Base-by-base conservation (phyloP, 2,329 filamentous ascomycete genomes). In the Remersonia thermophila region DNA sequence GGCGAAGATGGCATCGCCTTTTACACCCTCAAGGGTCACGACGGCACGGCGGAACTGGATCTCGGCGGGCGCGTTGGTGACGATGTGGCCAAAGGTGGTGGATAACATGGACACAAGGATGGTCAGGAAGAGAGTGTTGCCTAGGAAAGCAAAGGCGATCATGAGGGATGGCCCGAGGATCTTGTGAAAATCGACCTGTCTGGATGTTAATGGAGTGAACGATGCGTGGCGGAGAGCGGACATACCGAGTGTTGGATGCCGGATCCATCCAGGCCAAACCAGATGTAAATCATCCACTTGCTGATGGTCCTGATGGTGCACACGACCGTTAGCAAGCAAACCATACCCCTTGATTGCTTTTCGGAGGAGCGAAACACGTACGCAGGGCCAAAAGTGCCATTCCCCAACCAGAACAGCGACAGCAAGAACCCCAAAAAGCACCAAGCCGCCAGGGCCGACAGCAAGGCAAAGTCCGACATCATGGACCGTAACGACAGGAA, bases 201-300 rank as follows among this genome's bases (percentile, higher is more conserved):
- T 27, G 7, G n/a, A n/a, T 26, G 38, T 48, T 32, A 45, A 18
- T 17, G 8, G 8, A 3, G 16, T 11, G 13, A 8, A 35, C 5
- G 17, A 18, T 9, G 26, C 27, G n/a, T n/a, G n/a, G n/a, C n/a
- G n/a, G n/a, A n/a, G n/a, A n/a, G 8, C 16, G 20, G 23, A 25
- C 41, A 35, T 20, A 55, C 66, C 38, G 72, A 73, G 45, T 65
- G 56, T 32, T 73, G 65, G 29, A 79, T 76, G 7, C 74, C 74
- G 3, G 69, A 75, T 6, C 73, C 84, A 48, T 91, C 84, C 2
- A 93, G 71, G 2, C 84, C 84, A 51, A 93, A 91, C 84, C 84
- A 93, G 45, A 93, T 87, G 71, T 82, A 91, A 2, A 91, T 71
- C 83, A 93, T 89, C 84, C 84, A 93, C 57, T 87, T 86, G 30